Percentiles rank a stretch among this genome's conserved stretches.
These are phyloP conservation scores for Citrus australasica DNA, from an alignment of 345 rosid species.

Conservation along the genomic window DNA sequence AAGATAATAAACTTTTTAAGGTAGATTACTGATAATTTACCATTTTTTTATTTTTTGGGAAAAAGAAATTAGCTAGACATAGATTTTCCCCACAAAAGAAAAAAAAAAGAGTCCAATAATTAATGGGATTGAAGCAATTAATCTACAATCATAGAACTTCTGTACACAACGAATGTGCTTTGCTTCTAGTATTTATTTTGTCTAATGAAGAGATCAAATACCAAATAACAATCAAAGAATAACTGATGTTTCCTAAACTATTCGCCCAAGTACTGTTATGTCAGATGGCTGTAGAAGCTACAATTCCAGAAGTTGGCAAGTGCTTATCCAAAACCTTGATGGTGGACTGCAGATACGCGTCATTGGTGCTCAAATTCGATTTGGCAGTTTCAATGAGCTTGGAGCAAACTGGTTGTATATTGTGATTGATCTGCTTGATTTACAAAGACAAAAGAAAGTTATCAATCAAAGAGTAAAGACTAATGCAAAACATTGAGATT, in stretches of 20 bases:
- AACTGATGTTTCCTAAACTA: not conserved
- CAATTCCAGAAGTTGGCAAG: constrained; percentile 21
- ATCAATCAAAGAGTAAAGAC: not conserved
- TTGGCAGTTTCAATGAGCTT: constrained; percentile 65
- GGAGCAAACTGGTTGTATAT: constrained; percentile 43
- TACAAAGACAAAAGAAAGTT: not conserved
- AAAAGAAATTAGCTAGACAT: no score
- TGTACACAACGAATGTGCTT: not conserved
- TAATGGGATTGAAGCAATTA: no score
- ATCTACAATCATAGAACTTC: not conserved
- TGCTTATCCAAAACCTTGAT: constrained; percentile 37
- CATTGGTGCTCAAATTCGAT: constrained; percentile 37
- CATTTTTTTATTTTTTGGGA: no score
- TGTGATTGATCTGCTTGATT: constrained; percentile 45
- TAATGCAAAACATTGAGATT: not conserved
- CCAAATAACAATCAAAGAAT: not conserved
- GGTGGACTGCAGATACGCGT: constrained; percentile 55
- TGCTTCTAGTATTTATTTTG: not conserved
- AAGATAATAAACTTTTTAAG: no score
- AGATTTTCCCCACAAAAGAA: no score
- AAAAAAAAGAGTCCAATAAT: no score
- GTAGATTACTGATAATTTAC: no score
- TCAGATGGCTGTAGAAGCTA: constrained; percentile 8
- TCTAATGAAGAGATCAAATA: not conserved
- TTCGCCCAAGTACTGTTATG: not conserved